These are phyloP conservation scores for Nakazawaea populi DNA, from an alignment of 805 yeast genomes.

Conservation along the genomic window DNA sequence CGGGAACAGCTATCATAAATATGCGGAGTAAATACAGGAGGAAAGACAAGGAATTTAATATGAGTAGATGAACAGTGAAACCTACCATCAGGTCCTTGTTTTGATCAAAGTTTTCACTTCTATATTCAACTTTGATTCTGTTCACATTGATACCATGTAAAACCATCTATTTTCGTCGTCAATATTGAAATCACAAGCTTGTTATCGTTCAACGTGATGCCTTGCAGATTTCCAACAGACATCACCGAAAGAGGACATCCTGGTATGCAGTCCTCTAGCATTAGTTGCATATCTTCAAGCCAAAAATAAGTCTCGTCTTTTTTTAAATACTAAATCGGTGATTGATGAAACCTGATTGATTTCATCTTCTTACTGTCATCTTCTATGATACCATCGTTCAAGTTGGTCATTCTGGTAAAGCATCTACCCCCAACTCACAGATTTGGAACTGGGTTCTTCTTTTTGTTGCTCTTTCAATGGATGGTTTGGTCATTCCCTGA, in stretches of 20 bases:
- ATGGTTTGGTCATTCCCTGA: neutral
- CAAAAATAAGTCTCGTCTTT: neutral
- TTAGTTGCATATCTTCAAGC: neutral
- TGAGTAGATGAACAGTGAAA: too few species aligned
- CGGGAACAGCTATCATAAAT: too few species aligned
- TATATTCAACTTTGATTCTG: too few species aligned
- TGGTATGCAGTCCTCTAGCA: neutral
- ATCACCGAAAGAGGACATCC: neutral
- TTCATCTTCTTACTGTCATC: neutral
- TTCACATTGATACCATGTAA: neutral
- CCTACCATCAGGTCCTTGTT: too few species aligned
- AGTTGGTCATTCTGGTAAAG: constrained; percentile 1
- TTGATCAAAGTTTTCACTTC: too few species aligned
- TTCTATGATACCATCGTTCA: neutral
- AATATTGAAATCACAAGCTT: neutral
- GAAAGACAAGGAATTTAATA: too few species aligned
- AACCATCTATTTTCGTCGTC: neutral
- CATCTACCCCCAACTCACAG: constrained; percentile 1
- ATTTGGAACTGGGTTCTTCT: constrained; percentile 5
- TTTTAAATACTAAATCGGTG: neutral
- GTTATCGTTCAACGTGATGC: neutral
- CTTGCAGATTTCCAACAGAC: neutral
- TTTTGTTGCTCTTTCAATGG: constrained; percentile 1
- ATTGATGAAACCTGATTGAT: too few species aligned
- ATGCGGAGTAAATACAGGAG: too few species aligned